Conservation (phyloP, 1,284 basidiomycete genomes). For the Rhizoctonia solani region DNA sequence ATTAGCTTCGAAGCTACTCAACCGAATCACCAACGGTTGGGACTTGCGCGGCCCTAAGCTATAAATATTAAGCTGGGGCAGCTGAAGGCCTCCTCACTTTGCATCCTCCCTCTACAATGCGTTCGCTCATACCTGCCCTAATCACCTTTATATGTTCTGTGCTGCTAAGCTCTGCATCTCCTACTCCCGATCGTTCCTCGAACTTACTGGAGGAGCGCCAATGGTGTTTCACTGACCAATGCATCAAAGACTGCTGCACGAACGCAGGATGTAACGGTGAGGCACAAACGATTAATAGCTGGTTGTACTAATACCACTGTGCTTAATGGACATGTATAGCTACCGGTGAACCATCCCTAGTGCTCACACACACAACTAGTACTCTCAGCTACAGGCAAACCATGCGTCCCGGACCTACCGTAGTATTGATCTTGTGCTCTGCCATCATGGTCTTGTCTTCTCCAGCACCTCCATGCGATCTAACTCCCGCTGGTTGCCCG, state of each 20-base stretch:
- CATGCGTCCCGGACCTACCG: constrained; percentile 2
- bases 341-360: too few species aligned
- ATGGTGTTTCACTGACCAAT: background rate
- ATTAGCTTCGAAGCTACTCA: too few species aligned
- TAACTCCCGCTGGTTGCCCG: background rate
- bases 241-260: background rate
- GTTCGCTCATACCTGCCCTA: background rate
- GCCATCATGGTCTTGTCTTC: background rate
- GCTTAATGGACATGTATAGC: too few species aligned
- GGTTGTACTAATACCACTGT: too few species aligned
- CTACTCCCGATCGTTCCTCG: background rate
- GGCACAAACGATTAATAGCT: too few species aligned
- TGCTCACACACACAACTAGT: background rate
- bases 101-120: background rate
- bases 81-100: background rate
- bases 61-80: background rate
- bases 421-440: background rate
- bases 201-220: background rate
- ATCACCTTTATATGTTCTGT: background rate
- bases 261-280: constrained; percentile 16
- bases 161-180: background rate
- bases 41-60: background rate
- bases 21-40: too few species aligned
- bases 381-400: background rate
- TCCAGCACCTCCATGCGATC: background rate